Base-by-base conservation (phyloP, 2,329 filamentous ascomycete species). In the Sporothrix pallida region DNA sequence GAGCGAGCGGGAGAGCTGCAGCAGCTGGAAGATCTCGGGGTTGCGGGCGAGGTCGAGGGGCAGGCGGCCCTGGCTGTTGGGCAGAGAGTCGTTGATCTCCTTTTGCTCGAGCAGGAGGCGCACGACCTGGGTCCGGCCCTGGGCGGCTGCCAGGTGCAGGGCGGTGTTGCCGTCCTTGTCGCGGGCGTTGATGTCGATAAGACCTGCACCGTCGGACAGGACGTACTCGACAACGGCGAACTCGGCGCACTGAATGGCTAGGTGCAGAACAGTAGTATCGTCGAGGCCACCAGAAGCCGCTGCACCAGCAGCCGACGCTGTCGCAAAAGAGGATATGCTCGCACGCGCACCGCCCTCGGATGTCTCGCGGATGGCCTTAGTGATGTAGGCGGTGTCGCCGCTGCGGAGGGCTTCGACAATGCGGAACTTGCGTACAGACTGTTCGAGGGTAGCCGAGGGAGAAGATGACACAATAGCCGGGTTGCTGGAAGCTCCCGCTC, bases 141-240 rank as follows among this genome's bases (percentile, higher is more conserved):
- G 91, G 72, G 89, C 87, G 44, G 95, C 92, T 9, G 96, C 96
- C 52, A 98, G 83, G 81, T 98, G 95, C 71, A 99, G 87, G 26
- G 96, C 91, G 0, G 95, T 97, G 81, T 98, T 99, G 75, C 96
- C 96, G 78, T 98, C 95, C 77, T 92, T 92, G 83, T 99, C 96
- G 75, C 93, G 90, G 56, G 92, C 91, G 81, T 98, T 99, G 81
- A 98, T 85, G 79, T 98, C 94, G 72, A 97, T 85, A 71, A 85
- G 84, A 58, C 85, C 86, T 15, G 85, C 87, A 44, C 92, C 89
- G 75, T 93, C 88, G 1, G 94, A 95, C 60, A 99, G 84, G n/a
- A 98, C 92, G 79, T 95, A 98, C 81, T 99, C 95, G 72, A 99
- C 92, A 42, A 99, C 94, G 23, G 93, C 91, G 68, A 92, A 88